These are phyloP conservation scores for Chenopodium formosanum DNA, from an alignment of 148 eudicot genomes.

Conservation along the genomic window DNA sequence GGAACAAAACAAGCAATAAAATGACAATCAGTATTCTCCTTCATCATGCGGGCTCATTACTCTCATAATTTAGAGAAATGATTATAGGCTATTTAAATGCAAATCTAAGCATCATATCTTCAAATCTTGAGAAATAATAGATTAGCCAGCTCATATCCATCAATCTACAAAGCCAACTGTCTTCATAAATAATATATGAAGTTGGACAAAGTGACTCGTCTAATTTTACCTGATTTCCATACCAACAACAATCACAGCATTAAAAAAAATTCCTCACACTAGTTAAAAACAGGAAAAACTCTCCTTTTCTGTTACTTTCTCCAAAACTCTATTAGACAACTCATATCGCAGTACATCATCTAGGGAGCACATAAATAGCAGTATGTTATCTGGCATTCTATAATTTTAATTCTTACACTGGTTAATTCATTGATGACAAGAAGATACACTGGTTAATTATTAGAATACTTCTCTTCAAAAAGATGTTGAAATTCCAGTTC, in stretches of 20 bases:
- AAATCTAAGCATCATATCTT: background rate
- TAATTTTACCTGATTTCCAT: background rate
- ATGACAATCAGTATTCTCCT: background rate
- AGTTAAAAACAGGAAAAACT: background rate
- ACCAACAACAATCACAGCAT: background rate
- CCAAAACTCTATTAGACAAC: background rate
- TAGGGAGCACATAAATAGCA: background rate
- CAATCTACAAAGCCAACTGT: background rate
- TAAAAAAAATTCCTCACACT: too few species aligned
- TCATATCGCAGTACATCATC: background rate
- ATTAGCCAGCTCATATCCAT: background rate
- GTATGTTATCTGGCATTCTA: background rate
- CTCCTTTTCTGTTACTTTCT: background rate
- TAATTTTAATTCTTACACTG: background rate
- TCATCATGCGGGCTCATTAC: constrained; percentile 4
- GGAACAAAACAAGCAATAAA: constrained; percentile 12
- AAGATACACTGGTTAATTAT: too few species aligned
- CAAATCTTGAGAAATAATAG: constrained; percentile 3
- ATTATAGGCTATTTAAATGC: background rate
- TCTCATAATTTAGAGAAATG: background rate
- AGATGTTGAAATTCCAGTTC: background rate
- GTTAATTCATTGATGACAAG: background rate
- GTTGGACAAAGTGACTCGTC: background rate
- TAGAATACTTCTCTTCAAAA: background rate
- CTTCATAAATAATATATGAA: background rate